Base-by-base conservation (phyloP, 345 rosid species). In the Salix udensis region DNA sequence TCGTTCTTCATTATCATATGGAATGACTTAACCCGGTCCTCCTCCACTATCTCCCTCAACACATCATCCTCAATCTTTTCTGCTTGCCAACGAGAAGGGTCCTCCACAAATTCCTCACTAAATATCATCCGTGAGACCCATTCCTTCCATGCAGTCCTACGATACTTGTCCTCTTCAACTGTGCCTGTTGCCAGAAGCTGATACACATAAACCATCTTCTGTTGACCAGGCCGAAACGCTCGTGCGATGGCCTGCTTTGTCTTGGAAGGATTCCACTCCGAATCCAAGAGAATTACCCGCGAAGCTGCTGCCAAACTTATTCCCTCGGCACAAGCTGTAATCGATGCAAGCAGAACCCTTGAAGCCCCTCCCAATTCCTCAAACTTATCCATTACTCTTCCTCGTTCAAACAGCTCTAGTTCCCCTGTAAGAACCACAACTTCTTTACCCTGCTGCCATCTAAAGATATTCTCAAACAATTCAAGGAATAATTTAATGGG, bases 121-220 rank as follows among this genome's bases (percentile, higher is more conserved):
- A 96, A 96, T 62, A 96, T 96, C 98, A 92, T 93, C 71, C 93
- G 86, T 0, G 99, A 93, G 10, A 96, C 94, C 98, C 99, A 96
- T 52, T 93, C 98, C 80, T 96, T 96, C 99, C 98, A 93, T 52
- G 98, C 91, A 4, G 99, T 96, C 87, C 98, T 86, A 23, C 88
- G 72, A 52, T 96, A 90, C 87, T 93, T 93, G 60, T 92, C 99
- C 80, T 92, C 97, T 80, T 93, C 99, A 19, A 93, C 86, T 12
- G 98, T 87, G 73, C 90, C 92, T 0, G 91, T 86, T 4, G 93
- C 92, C 70, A 96, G 81, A 28, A 94, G 94, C 82, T 92, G 98
- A 85, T 94, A 94, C 65, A 94, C 98, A 73, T 89, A 92, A 4
- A 94, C 97, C 60, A 89, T 80, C 89, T 92, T 94, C 73, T 85